phyloP scores from a whole-genome alignment of 1,139 yeast genomes.

The Wickerhamiella pararugosa region DNA sequence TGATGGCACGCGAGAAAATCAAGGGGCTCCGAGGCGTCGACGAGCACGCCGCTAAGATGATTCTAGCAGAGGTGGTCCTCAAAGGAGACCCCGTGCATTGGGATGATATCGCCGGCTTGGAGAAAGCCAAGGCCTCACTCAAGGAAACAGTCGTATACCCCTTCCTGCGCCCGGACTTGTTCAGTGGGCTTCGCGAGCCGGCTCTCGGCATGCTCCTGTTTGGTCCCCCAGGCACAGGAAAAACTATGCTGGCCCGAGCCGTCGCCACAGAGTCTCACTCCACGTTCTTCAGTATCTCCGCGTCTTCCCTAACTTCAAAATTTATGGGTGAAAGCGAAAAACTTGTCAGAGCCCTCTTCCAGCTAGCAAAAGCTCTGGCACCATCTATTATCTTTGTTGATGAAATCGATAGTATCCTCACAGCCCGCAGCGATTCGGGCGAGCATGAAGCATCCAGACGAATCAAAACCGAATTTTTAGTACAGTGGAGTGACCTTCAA shows the following conservation, averaged over 20 bases:
- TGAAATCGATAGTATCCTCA: conserved; percentile 85
- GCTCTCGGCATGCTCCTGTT: conserved; percentile 80
- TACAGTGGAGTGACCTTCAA: conserved; percentile 91
- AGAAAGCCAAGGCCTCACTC: conserved; percentile 86
- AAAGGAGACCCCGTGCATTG: conserved; percentile 89
- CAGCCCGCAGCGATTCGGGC: conserved; percentile 66
- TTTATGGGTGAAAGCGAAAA: conserved; percentile 99
- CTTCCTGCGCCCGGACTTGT: conserved; percentile 84
- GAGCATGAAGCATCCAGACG: conserved; percentile 88
- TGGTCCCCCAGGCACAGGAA: conserved; percentile 99
- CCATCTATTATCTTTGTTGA: conserved; percentile 94
- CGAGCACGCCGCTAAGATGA: conserved; percentile 65
- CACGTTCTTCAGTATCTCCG: conserved; percentile 87
- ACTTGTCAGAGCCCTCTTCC: conserved; percentile 81
- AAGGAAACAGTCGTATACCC: conserved; percentile 97
- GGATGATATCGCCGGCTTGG: conserved; percentile 95
- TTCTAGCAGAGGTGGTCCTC: conserved; percentile 78
- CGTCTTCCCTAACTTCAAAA: conserved; percentile 86
- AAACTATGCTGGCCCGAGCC: conserved; percentile 90
- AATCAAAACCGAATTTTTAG: conserved; percentile 83
- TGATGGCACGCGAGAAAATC: conserved; percentile 19
- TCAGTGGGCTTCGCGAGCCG: conserved; percentile 89
- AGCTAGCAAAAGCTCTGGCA: conserved; percentile 91
- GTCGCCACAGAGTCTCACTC: conserved; percentile 98
- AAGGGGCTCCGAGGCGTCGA: conserved; percentile 33